phyloP scores from a whole-genome alignment of 306 rosid genomes.

The Arachis stenosperma region DNA sequence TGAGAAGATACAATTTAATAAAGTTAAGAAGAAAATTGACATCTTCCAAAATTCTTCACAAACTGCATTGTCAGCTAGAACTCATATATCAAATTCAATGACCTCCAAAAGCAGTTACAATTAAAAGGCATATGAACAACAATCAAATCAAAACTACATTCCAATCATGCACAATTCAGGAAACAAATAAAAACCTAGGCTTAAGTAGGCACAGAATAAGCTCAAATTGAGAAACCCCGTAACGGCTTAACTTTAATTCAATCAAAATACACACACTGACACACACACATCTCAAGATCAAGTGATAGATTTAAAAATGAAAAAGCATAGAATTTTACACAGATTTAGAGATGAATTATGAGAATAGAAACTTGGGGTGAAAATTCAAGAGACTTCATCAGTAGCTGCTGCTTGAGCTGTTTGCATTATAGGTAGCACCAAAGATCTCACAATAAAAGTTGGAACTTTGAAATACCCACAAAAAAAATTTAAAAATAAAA shows the following conservation, averaged over 20 bases:
- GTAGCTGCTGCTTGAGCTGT: slow-evolving; percentile 44
- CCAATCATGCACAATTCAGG: slow-evolving; percentile 16
- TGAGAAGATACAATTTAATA: background rate
- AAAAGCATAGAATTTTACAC: slow-evolving; percentile 29
- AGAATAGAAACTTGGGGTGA: slow-evolving; percentile 41
- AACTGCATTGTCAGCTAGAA: slow-evolving; percentile 24
- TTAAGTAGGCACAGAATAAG: slow-evolving; percentile 19
- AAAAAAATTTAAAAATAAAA: background rate
- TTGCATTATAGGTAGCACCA: slow-evolving; percentile 57
- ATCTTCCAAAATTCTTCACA: slow-evolving; percentile 9
- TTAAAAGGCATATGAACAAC: slow-evolving; percentile 11
- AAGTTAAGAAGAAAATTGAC: slow-evolving; percentile 22
- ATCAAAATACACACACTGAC: slow-evolving; percentile 6
- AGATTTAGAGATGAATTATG: background rate
- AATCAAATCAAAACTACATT: slow-evolving; percentile 9
- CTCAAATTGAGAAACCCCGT: slow-evolving; percentile 37
- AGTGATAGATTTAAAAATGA: background rate
- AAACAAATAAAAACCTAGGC: slow-evolving; percentile 20
- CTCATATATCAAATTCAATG: slow-evolving; percentile 28
- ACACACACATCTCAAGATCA: background rate
- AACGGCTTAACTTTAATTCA: slow-evolving; percentile 22
- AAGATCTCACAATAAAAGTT: slow-evolving; percentile 6
- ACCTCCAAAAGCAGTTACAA: slow-evolving; percentile 22
- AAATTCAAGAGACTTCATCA: slow-evolving; percentile 30
- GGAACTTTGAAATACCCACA: slow-evolving; percentile 12